A percentile compares a stretch with the other conserved stretches of the same genome.
Conservation (phyloP, 345 rosid species). For the Aquilaria sinensis region DNA sequence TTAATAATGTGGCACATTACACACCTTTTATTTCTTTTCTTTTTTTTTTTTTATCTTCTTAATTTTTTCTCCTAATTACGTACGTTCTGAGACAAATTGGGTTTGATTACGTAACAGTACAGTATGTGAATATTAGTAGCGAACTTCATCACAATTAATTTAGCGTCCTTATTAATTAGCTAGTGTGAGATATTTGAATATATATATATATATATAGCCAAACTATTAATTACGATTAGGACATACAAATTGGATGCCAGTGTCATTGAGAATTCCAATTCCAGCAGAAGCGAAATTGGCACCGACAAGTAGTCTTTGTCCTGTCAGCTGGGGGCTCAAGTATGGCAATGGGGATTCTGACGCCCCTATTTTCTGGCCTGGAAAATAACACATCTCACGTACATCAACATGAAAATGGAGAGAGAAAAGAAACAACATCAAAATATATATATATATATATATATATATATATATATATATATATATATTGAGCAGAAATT, state of each 20-base stretch:
- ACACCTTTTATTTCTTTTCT: neutral
- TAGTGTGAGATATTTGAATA: too few relatives aligned
- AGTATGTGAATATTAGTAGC: too few relatives aligned
- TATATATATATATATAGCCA: too few relatives aligned
- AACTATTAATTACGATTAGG: neutral
- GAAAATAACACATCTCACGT: neutral
- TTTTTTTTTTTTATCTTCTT: too few relatives aligned
- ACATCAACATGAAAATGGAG: too few relatives aligned
- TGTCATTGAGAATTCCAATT: conserved; percentile 85
- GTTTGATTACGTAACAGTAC: too few relatives aligned
- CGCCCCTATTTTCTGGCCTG: conserved; percentile 61
- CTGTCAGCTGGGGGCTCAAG: conserved; percentile 57
- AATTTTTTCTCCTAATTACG: too few relatives aligned
- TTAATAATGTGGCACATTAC: neutral
- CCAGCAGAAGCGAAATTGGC: conserved; percentile 99
- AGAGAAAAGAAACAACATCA: neutral
- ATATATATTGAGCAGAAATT: neutral
- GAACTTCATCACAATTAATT: too few relatives aligned
- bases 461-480: neutral
- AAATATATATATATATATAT: neutral
- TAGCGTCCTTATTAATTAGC: too few relatives aligned
- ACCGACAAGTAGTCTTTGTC: conserved; percentile 56
- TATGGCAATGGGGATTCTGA: conserved; percentile 69
- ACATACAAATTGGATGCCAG: conserved; percentile 87
- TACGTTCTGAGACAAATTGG: too few relatives aligned